Conservation (phyloP, 305 asterid species). For the Lippia alba region DNA sequence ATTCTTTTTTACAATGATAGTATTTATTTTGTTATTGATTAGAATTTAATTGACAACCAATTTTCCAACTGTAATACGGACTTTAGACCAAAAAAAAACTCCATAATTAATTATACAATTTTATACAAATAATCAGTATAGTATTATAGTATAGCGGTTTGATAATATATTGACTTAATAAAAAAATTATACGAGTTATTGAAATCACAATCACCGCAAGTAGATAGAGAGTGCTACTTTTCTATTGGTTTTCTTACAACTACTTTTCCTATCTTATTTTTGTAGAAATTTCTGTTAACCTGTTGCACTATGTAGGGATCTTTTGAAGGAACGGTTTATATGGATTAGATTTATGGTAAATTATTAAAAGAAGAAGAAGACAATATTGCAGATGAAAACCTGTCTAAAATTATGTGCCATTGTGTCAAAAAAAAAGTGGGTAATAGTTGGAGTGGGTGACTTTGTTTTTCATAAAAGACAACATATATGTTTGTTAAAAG, state of each 20-base stretch:
- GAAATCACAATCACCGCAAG: too few relatives aligned
- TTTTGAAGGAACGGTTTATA: neutral
- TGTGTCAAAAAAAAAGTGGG: slow-evolving; percentile 51
- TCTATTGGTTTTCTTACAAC: neutral
- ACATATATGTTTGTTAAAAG: slow-evolving; percentile 13
- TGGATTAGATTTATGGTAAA: slow-evolving; percentile 22
- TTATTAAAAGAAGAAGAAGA: slow-evolving; percentile 31
- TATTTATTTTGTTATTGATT: too few relatives aligned
- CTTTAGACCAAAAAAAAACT: too few relatives aligned
- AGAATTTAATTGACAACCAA: neutral
- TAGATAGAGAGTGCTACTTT: neutral
- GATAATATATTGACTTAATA: too few relatives aligned
- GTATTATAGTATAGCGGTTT: too few relatives aligned
- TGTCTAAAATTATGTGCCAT: slow-evolving; percentile 36
- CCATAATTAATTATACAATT: too few relatives aligned
- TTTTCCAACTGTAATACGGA: neutral
- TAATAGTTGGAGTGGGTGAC: slow-evolving; percentile 64
- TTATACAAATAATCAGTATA: too few relatives aligned
- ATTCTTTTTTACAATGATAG: too few relatives aligned
- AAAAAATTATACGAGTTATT: too few relatives aligned
- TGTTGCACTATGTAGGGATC: neutral
- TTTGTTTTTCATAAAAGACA: slow-evolving; percentile 40
- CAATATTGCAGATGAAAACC: slow-evolving; percentile 35
- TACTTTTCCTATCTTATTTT: too few relatives aligned
- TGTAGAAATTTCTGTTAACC: too few relatives aligned